Evolutionary conservation across 306 rosid genomes (phyloP).

Genomic region (Oemleria cerasiformis): DNA sequence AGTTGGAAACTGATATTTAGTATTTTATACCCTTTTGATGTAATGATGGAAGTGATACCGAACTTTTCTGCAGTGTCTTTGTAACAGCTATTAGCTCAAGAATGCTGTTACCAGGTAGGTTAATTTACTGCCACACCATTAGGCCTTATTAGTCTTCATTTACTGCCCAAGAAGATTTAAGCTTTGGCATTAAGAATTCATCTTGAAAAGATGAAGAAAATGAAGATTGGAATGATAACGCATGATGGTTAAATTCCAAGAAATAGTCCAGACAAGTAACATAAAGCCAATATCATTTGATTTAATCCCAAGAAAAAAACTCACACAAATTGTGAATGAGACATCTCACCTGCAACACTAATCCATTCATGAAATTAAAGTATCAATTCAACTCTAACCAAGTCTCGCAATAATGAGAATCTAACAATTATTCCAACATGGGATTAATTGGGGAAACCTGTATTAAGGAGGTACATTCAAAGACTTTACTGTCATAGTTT

Average conservation of each 20-base stretch:
- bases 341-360: background rate
- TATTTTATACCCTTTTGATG: no score
- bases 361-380: background rate
- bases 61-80: no score
- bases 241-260: no score
- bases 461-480: background rate
- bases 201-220: background rate
- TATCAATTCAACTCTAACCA: background rate
- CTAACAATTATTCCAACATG: background rate
- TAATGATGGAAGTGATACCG: background rate
- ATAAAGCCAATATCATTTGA: no score
- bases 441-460: background rate
- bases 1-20: no score
- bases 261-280: no score
- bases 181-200: background rate
- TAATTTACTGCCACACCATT: no score
- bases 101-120: background rate
- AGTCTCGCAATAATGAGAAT: background rate
- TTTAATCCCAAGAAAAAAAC: background rate
- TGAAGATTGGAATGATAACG: no score
- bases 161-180: no score
- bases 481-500: background rate
- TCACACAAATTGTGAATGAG: background rate
- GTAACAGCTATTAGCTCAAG: no score
- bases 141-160: background rate